A percentile compares a stretch with the other conserved stretches of the same genome.
phyloP scores from a whole-genome alignment of 768 basidiomycete species.

The Phaeolepiota aurea region DNA sequence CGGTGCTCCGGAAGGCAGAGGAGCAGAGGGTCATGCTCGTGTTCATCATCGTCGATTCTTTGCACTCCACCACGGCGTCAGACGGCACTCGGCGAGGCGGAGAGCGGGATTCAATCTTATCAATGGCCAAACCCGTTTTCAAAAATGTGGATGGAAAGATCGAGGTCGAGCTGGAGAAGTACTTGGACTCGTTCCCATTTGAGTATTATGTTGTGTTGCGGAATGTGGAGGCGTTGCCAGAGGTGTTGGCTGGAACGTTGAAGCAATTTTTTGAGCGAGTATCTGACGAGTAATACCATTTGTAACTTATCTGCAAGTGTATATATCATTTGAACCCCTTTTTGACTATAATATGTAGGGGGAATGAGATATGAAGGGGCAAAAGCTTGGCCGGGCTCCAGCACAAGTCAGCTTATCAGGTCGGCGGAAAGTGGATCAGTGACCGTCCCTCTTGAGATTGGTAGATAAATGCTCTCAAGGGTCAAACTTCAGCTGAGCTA shows the following conservation, averaged over 20 bases:
- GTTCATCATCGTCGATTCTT: conserved; percentile 90
- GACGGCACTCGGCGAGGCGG: conserved; percentile 12
- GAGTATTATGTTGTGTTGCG: conserved; percentile 94
- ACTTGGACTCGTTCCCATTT: conserved; percentile 95
- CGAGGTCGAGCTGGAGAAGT: conserved; percentile 83
- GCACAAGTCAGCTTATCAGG: too few species aligned
- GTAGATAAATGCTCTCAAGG: too few species aligned
- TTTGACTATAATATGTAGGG: background rate
- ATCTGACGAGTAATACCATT: conserved; percentile 49
- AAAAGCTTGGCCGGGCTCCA: too few species aligned
- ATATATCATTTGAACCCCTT: background rate
- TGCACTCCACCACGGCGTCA: conserved; percentile 35
- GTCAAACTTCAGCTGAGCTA: too few species aligned
- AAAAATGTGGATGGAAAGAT: conserved; percentile 71
- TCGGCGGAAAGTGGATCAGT: too few species aligned
- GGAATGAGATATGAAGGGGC: too few species aligned
- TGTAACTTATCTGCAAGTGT: background rate
- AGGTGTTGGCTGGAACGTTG: conserved; percentile 79
- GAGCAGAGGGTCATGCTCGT: conserved; percentile 93
- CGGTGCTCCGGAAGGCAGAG: conserved; percentile 73
- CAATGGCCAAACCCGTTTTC: conserved; percentile 89
- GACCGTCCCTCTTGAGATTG: too few species aligned
- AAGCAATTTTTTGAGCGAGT: conserved; percentile 89
- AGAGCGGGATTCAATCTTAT: conserved; percentile 72
- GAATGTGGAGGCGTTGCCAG: conserved; percentile 85